A percentile compares a stretch with the other conserved stretches of the same genome.
phyloP scores from a whole-genome alignment of 228 moss, liverwort and hornwort species.

The Sphagnum magellanicum region DNA sequence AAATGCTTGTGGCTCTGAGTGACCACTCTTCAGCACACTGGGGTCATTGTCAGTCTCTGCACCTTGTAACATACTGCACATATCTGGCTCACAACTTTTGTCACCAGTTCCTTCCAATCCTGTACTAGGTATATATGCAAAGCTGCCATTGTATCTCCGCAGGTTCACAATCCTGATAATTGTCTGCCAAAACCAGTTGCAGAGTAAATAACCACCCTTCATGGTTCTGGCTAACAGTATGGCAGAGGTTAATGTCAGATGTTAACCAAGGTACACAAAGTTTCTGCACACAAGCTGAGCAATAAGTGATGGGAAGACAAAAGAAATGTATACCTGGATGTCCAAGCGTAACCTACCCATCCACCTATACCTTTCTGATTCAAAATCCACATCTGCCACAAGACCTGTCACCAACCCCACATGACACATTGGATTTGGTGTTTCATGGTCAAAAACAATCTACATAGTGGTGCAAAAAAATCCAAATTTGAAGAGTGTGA shows the following conservation, averaged over 20 bases:
- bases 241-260: too few relatives aligned
- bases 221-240: too few relatives aligned
- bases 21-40: conserved; percentile 34
- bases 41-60: conserved; percentile 37
- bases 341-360: conserved; percentile 45
- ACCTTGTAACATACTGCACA: conserved; percentile 24
- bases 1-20: conserved; percentile 26
- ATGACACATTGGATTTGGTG: too few relatives aligned
- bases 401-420: conserved; percentile 21
- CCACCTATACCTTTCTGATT: conserved; percentile 44
- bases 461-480: too few relatives aligned
- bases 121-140: conserved; percentile 80
- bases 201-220: too few relatives aligned
- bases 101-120: conserved; percentile 48
- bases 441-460: too few relatives aligned
- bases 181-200: conserved; percentile 31
- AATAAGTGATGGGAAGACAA: too few relatives aligned
- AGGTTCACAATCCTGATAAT: conserved; percentile 61
- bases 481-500: too few relatives aligned
- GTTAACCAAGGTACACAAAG: too few relatives aligned
- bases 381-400: conserved; percentile 53
- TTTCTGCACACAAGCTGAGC: too few relatives aligned
- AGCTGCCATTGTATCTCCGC: conserved; percentile 70
- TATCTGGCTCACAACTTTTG: conserved; percentile 34
- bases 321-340: conserved; percentile 28